phyloP scores from a whole-genome alignment of 106 monocot species.

The Dioscorea alata region DNA sequence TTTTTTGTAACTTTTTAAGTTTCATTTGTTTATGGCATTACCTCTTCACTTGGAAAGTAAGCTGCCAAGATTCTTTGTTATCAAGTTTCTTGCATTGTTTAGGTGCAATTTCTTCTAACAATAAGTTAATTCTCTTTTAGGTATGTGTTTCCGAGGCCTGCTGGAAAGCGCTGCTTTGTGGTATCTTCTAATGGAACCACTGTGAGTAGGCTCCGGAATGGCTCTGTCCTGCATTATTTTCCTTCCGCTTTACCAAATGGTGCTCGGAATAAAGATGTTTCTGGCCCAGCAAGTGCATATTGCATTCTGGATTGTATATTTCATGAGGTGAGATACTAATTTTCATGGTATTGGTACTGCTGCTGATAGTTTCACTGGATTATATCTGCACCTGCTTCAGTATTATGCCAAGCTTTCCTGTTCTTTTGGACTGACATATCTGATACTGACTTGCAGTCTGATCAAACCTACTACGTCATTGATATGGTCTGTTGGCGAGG shows the following conservation, averaged over 20 bases:
- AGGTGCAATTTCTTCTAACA: neutral
- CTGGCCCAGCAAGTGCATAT: slow-evolving; percentile 67
- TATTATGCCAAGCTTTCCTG: slow-evolving; percentile 1
- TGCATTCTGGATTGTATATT: slow-evolving; percentile 94
- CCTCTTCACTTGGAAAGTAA: neutral
- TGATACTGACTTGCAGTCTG: slow-evolving; percentile 43
- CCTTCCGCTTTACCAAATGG: slow-evolving; percentile 88
- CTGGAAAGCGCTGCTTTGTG: slow-evolving; percentile 88
- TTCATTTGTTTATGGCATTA: neutral
- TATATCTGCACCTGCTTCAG: neutral
- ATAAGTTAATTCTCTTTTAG: slow-evolving; percentile 22
- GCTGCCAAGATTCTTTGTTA: neutral
- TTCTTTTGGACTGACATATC: slow-evolving; percentile 2
- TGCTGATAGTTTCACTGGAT: neutral
- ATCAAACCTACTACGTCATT: slow-evolving; percentile 95
- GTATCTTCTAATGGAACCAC: slow-evolving; percentile 86
- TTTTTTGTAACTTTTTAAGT: neutral
- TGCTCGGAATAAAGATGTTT: slow-evolving; percentile 58
- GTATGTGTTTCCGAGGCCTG: slow-evolving; percentile 87
- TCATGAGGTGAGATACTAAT: slow-evolving; percentile 61
- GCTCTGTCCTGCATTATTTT: slow-evolving; percentile 84
- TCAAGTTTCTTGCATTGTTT: neutral
- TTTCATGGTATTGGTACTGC: neutral
- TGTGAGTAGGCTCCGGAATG: slow-evolving; percentile 85
- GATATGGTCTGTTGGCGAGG: slow-evolving; percentile 98